Evolutionary conservation across 192 early-diverging fungal genomes (phyloP).

Genomic region (Jimgerdemannia lactiflua): DNA sequence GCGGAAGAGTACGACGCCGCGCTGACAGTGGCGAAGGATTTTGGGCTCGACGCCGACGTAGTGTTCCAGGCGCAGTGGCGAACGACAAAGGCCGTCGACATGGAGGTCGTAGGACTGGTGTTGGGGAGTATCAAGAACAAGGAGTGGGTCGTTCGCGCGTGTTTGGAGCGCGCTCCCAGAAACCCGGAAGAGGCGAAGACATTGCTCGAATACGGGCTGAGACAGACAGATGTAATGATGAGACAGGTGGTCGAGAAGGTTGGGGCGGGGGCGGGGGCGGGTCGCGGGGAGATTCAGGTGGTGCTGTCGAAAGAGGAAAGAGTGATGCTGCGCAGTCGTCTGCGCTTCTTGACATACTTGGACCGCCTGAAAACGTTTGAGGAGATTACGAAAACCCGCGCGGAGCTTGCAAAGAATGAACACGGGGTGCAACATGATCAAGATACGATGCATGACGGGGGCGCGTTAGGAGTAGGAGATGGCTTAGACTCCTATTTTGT

Average conservation of each 20-base stretch:
- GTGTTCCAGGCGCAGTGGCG: conserved; percentile 64
- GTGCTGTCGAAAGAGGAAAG: conserved; percentile 21
- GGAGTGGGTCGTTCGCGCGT: conserved; percentile 56
- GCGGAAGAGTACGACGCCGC: conserved; percentile 53
- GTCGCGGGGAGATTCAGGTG: background rate
- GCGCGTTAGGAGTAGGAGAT: background rate
- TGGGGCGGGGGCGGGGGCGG: too few species aligned
- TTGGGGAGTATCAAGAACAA: conserved; percentile 52
- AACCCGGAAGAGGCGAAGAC: conserved; percentile 24
- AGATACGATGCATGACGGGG: background rate
- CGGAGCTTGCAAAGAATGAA: conserved; percentile 14
- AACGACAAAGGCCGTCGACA: conserved; percentile 15
- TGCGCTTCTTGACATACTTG: conserved; percentile 56
- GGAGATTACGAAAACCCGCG: conserved; percentile 35
- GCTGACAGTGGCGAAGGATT: conserved; percentile 47
- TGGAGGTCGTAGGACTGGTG: conserved; percentile 26
- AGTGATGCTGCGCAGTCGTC: conserved; percentile 41
- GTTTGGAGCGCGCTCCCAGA: conserved; percentile 38
- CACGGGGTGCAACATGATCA: conserved; percentile 11
- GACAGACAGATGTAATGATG: conserved; percentile 41
- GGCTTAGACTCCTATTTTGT: background rate
- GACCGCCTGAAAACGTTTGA: conserved; percentile 61
- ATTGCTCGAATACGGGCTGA: conserved; percentile 52
- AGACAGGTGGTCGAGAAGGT: conserved; percentile 20
- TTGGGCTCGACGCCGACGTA: conserved; percentile 52